A percentile compares a stretch with the other conserved stretches of the same genome.
phyloP scores from a whole-genome alignment of 306 rosid genomes.

The Senna tora region DNA sequence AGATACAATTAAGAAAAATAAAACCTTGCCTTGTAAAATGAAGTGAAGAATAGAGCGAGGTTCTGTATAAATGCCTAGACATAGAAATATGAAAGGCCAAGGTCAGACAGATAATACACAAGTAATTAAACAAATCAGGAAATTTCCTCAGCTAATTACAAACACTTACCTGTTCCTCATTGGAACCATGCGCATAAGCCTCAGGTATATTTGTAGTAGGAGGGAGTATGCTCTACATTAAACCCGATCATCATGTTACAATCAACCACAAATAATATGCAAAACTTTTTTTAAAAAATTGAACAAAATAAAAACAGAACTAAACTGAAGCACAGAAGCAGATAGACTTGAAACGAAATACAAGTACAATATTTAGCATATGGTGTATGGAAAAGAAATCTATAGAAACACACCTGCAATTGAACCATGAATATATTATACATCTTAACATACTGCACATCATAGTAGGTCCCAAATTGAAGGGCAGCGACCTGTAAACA shows the following conservation, averaged over 20 bases:
- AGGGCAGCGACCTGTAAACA: conserved; percentile 86
- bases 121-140: conserved; percentile 10
- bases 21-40: conserved; percentile 74
- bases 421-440: conserved; percentile 85
- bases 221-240: conserved; percentile 71
- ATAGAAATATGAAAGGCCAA: conserved; percentile 7
- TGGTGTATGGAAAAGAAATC: not conserved
- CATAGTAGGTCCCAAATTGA: conserved; percentile 75
- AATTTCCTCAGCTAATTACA: not conserved
- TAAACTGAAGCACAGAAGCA: not conserved
- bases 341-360: not conserved
- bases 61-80: conserved; percentile 90
- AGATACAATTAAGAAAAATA: not conserved
- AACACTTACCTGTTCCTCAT: conserved; percentile 80
- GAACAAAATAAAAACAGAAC: not conserved
- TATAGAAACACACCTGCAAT: conserved; percentile 72
- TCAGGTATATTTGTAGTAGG: conserved; percentile 81
- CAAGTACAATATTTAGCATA: not conserved
- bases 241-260: conserved; percentile 14
- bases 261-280: conserved; percentile 17
- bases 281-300: not conserved
- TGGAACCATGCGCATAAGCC: conserved; percentile 84
- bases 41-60: conserved; percentile 90
- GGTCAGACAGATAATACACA: conserved; percentile 24
- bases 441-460: conserved; percentile 83